These are phyloP conservation scores for Nicotiana otophora DNA, from an alignment of 257 asterid species.

Conservation along the genomic window DNA sequence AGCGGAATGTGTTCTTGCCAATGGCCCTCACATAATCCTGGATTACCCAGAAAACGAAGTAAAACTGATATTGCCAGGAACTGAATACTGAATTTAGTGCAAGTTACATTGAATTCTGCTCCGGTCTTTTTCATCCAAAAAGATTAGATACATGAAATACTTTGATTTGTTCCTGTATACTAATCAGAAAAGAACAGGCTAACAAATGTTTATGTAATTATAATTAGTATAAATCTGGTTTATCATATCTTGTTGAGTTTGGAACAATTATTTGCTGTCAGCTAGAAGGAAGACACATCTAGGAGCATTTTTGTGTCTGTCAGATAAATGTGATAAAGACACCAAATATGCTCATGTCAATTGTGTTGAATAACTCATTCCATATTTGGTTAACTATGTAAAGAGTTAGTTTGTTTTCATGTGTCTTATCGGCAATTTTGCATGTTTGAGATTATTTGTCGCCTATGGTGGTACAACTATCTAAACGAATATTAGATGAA, in stretches of 20 bases:
- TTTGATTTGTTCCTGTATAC: too few relatives aligned
- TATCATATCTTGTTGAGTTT: neutral
- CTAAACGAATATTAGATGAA: neutral
- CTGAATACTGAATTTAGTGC: conserved; percentile 40
- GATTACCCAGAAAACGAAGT: conserved; percentile 39
- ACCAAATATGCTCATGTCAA: too few relatives aligned
- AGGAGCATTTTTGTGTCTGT: too few relatives aligned
- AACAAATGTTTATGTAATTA: neutral
- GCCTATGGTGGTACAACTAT: conserved; percentile 4
- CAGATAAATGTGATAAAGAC: too few relatives aligned
- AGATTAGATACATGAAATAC: too few relatives aligned
- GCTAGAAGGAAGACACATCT: too few relatives aligned
- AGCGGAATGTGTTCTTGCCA: conserved; percentile 35
- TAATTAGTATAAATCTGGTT: neutral
- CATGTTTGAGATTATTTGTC: conserved; percentile 12
- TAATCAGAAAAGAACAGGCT: neutral
- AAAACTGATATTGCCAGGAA: conserved; percentile 44
- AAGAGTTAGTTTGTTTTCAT: too few relatives aligned
- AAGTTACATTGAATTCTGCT: conserved; percentile 47
- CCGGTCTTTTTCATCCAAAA: conserved; percentile 41
- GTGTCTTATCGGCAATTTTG: too few relatives aligned
- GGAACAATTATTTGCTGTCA: neutral
- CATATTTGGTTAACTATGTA: neutral
- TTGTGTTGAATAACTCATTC: neutral
- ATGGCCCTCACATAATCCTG: conserved; percentile 49